These are phyloP conservation scores for Talinum fruticosum DNA, from an alignment of 148 eudicot species.

Conservation along the genomic window DNA sequence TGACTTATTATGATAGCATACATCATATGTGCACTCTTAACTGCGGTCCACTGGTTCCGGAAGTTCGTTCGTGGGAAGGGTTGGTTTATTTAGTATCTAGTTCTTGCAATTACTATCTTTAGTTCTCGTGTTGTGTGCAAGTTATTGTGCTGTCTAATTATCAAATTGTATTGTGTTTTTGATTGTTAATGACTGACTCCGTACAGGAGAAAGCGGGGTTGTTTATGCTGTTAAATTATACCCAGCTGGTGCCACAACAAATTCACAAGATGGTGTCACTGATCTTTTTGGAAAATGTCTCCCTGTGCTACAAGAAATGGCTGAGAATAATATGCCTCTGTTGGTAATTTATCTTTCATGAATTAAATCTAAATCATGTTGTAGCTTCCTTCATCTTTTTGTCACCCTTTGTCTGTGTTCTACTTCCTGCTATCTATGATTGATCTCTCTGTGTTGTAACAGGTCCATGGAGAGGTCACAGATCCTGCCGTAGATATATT, in stretches of 20 bases:
- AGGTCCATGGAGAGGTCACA: conserved; percentile 99
- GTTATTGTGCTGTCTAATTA: neutral
- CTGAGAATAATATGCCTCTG: conserved; percentile 77
- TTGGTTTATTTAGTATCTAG: neutral
- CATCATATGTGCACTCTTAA: neutral
- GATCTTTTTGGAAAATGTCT: conserved; percentile 89
- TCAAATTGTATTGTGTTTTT: neutral
- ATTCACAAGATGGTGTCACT: conserved; percentile 98
- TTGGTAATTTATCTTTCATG: conserved; percentile 41
- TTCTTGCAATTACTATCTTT: neutral
- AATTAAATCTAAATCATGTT: neutral
- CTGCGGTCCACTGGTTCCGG: neutral
- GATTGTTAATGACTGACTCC: neutral
- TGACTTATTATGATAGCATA: neutral
- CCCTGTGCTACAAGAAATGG: conserved; percentile 91
- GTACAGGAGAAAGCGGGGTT: conserved; percentile 75
- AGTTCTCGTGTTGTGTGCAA: neutral
- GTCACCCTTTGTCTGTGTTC: neutral
- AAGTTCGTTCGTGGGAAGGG: neutral
- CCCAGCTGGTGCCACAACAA: conserved; percentile 99
- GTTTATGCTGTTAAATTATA: conserved; percentile 85
- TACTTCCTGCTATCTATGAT: neutral
- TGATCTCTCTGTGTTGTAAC: conserved; percentile 5
- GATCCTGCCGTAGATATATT: conserved; percentile 78
- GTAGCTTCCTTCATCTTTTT: neutral